Conservation (phyloP, 208 protist genomes). For the Entamoeba histolytica region DNA sequence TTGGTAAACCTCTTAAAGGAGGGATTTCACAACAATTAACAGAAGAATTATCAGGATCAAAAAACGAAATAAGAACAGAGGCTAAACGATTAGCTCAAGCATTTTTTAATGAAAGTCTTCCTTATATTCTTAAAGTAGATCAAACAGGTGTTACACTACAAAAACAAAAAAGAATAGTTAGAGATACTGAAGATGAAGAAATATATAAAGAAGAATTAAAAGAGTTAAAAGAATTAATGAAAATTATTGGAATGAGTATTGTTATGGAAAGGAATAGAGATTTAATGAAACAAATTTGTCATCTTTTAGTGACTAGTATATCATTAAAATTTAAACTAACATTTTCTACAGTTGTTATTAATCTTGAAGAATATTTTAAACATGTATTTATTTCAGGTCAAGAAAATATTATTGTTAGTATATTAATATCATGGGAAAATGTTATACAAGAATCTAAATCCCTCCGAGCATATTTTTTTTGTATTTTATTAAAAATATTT, state of each 20-base stretch:
- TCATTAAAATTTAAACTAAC: background rate
- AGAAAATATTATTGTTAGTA: background rate
- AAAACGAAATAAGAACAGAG: background rate
- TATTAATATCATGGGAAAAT: background rate
- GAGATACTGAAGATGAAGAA: background rate
- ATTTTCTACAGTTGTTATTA: no score
- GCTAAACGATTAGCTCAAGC: background rate
- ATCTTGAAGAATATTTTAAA: background rate
- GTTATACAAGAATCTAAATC: background rate
- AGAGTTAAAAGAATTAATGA: background rate
- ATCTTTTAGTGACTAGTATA: background rate
- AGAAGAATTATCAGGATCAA: background rate
- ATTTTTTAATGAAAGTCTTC: background rate
- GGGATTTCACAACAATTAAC: background rate
- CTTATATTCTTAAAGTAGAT: background rate
- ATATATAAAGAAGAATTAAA: background rate
- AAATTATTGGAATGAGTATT: background rate
- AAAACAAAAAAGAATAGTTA: fast-evolving
- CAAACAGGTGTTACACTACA: no score
- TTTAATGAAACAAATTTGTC: background rate
- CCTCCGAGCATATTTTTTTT: background rate
- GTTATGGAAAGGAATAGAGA: background rate
- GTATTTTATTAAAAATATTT: background rate
- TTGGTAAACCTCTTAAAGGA: background rate
- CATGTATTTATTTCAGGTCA: background rate